Conservation (phyloP, 2,329 filamentous ascomycete genomes). For the Penicillium expansum region DNA sequence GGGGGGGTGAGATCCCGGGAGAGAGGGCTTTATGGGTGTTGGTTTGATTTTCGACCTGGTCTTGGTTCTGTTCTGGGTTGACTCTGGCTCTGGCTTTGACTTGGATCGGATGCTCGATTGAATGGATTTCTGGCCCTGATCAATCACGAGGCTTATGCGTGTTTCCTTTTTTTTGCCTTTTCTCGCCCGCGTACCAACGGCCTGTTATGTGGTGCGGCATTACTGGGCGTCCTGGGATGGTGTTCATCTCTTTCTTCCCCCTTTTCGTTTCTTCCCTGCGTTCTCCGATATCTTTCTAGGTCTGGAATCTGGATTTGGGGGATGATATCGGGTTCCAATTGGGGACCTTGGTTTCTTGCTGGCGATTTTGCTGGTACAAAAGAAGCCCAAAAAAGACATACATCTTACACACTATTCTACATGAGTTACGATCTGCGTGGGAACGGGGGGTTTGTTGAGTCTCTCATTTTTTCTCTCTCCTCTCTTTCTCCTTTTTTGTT, state of each 20-base stretch:
- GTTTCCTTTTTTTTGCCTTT: background rate
- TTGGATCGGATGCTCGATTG: background rate
- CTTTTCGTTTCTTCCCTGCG: background rate
- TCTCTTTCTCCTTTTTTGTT: background rate
- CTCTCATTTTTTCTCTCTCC: background rate
- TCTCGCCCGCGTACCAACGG: background rate
- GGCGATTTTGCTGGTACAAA: conserved; percentile 6
- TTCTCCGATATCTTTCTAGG: background rate
- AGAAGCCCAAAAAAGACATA: conserved; percentile 8
- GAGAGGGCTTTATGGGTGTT: background rate
- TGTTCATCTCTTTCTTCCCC: background rate
- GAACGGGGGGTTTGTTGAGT: background rate
- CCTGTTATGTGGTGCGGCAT: background rate
- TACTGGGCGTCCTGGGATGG: background rate
- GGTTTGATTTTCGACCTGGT: background rate
- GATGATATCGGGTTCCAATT: background rate
- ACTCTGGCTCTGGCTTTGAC: background rate
- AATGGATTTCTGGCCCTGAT: background rate
- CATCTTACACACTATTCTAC: conserved; percentile 9
- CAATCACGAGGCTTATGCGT: background rate
- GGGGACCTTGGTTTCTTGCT: background rate
- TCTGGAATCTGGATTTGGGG: background rate
- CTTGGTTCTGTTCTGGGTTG: background rate
- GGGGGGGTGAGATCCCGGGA: background rate
- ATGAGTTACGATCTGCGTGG: conserved; percentile 4